Evolutionary conservation across 257 asterid genomes (phyloP), one percentile per base, ranked within the genome.

Genomic region (Solanum piurae): DNA sequence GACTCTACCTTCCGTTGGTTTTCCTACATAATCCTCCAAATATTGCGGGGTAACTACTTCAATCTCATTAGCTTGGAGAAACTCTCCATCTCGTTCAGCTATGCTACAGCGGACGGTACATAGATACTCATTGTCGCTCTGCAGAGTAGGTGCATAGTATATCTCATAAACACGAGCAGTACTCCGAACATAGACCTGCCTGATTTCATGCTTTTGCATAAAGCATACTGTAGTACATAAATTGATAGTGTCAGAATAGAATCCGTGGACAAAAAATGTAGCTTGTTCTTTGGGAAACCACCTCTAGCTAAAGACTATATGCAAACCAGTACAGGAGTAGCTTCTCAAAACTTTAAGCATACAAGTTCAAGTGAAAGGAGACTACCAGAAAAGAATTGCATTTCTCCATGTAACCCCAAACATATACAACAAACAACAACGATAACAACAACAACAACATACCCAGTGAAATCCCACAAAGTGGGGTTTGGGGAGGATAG

Each of bases 161-260:
- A 96, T 90, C 92, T 97, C 99, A 88, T 92, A 96, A 69, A 93
- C 92, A 77, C 99, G 98, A 72, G 99, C 98, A 85, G 96, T 95
- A 92, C 99, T 97, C 77, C 98, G 95, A 77, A 96, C 94, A 92
- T 97, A 97, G 62, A 96, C 90, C 90, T 96, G 99, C 69, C 91
- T 86, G 76, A 96, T 89, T 34, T 93, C 95, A 73, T 90, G 90
- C 93, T 90, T 94, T 77, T 90, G 92, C 89, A 71, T 89, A 88
- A 97, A 94, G 90, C 89, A 86, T 84, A 95, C 99, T 96, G 95
- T 94, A 93, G 83, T 44, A 83, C 84, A 86, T 68, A 76, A 62
- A 82, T 80, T 10, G 42, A 49, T 80, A 46, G 68, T 1, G 2
- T 80, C 69, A 80, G 85, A 80, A 46, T 49, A 80, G 21, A 29